These are phyloP conservation scores for Aureobasidium sp. DNA, from an alignment of 2,329 filamentous ascomycete genomes.

Conservation along the genomic window DNA sequence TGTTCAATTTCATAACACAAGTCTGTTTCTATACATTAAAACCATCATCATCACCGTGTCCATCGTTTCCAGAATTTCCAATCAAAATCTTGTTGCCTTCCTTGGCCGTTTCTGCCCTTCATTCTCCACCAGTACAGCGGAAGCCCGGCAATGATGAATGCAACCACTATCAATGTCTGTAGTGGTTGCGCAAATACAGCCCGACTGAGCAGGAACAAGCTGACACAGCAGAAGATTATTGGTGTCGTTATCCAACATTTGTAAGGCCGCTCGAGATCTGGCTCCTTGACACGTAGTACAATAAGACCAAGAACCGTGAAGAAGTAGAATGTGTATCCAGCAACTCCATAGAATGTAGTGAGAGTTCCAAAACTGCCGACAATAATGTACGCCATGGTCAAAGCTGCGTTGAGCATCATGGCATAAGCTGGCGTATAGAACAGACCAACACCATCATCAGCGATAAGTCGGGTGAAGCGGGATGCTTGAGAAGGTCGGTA, in stretches of 20 bases:
- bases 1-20: background rate
- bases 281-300: conserved; percentile 79
- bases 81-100: conserved; percentile 25
- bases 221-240: conserved; percentile 97
- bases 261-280: conserved; percentile 81
- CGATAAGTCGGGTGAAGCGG: conserved; percentile 55
- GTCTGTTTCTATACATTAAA: conserved; percentile 15
- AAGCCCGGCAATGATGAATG: conserved; percentile 74
- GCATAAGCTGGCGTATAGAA: conserved; percentile 95
- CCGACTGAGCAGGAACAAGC: conserved; percentile 79
- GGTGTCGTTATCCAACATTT: conserved; percentile 95
- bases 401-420: conserved; percentile 67
- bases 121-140: conserved; percentile 88
- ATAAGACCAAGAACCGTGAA: conserved; percentile 89
- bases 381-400: conserved; percentile 71
- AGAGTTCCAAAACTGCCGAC: conserved; percentile 88
- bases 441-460: conserved; percentile 66
- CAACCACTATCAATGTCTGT: conserved; percentile 81
- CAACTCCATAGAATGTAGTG: conserved; percentile 94
- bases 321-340: conserved; percentile 97
- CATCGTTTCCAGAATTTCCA: conserved; percentile 39
- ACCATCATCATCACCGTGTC: conserved; percentile 20
- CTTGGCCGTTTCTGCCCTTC: conserved; percentile 45
- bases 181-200: conserved; percentile 86
- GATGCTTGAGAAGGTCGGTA: conserved; percentile 43